These are phyloP conservation scores for Sporothrix euskadiensis DNA, from an alignment of 2,329 filamentous ascomycete genomes.

Conservation along the genomic window DNA sequence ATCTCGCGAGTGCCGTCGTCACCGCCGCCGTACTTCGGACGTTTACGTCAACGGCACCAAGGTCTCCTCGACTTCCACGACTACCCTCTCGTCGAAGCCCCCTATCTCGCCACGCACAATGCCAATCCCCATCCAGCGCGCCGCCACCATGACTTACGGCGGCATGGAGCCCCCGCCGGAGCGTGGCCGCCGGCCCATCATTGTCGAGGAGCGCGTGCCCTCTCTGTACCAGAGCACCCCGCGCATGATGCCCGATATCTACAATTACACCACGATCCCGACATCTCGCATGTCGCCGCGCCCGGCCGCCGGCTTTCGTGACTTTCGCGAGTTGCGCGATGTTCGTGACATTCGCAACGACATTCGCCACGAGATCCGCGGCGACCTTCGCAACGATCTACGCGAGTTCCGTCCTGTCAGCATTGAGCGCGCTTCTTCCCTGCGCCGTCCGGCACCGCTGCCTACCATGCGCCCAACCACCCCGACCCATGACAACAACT, in stretches of 20 bases:
- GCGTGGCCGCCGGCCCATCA: conserved; percentile 34
- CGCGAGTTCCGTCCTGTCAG: conserved; percentile 1
- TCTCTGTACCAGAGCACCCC: not conserved
- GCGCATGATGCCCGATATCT: conserved; percentile 23
- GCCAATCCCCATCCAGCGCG: conserved; percentile 36
- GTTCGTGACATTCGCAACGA: not conserved
- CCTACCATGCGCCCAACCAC: conserved; percentile 5
- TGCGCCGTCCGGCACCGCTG: conserved; percentile 11
- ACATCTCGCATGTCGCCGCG: not conserved
- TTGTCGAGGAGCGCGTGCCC: conserved; percentile 33
- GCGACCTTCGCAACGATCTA: conserved; percentile 4
- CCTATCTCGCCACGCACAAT: conserved; percentile 28
- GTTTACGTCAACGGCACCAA: conserved; percentile 36
- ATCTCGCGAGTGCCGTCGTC: conserved; percentile 27
- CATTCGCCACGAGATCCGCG: not conserved
- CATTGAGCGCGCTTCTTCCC: conserved; percentile 16
- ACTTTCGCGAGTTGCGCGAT: conserved; percentile 10
- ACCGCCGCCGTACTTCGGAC: conserved; percentile 32
- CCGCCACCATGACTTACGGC: conserved; percentile 35
- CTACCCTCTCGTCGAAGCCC: conserved; percentile 28
- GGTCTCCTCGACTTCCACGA: conserved; percentile 26
- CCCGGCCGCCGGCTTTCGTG: conserved; percentile 4
- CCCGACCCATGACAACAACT: conserved; percentile 14
- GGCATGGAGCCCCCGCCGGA: conserved; percentile 31
- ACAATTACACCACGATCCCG: conserved; percentile 28